Evolutionary conservation across 371 early-diverging fungal genomes (phyloP).

Genomic region (Apophysomyces sp.): DNA sequence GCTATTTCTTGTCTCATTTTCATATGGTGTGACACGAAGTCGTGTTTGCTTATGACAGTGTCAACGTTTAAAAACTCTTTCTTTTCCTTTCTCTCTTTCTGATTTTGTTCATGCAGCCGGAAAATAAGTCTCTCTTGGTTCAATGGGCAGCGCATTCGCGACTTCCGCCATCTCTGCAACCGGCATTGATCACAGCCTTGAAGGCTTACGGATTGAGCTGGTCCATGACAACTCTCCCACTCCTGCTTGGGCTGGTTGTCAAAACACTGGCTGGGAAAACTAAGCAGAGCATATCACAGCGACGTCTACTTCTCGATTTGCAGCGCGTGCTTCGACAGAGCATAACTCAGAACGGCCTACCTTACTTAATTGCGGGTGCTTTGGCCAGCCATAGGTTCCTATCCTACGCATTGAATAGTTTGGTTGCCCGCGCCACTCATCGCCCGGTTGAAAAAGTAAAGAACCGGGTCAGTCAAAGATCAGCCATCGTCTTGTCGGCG

Average conservation of each 20-base stretch:
- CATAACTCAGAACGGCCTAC: conserved; percentile 37
- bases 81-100: not conserved
- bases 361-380: conserved; percentile 30
- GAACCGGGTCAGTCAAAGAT: not conserved
- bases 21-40: not conserved
- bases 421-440: not conserved
- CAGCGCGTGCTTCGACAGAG: conserved; percentile 24
- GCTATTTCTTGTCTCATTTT: not conserved
- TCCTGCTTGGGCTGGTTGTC: conserved; percentile 19
- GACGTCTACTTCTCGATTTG: conserved; percentile 12
- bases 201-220: conserved; percentile 43
- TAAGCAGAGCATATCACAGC: conserved; percentile 8
- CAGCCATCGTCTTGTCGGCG: conserved; percentile 28
- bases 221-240: conserved; percentile 34
- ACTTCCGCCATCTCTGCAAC: conserved; percentile 3
- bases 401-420: conserved; percentile 5
- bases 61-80: not conserved
- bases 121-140: not conserved
- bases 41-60: no score
- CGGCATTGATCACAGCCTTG: conserved; percentile 32
- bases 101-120: not conserved
- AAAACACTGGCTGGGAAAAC: conserved; percentile 7
- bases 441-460: conserved; percentile 4
- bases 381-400: conserved; percentile 36
- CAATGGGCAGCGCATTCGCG: not conserved